Percentiles rank a stretch among this genome's conserved stretches.
Evolutionary conservation across 768 basidiomycete genomes (phyloP).

Genomic region (Auricularia sp.): DNA sequence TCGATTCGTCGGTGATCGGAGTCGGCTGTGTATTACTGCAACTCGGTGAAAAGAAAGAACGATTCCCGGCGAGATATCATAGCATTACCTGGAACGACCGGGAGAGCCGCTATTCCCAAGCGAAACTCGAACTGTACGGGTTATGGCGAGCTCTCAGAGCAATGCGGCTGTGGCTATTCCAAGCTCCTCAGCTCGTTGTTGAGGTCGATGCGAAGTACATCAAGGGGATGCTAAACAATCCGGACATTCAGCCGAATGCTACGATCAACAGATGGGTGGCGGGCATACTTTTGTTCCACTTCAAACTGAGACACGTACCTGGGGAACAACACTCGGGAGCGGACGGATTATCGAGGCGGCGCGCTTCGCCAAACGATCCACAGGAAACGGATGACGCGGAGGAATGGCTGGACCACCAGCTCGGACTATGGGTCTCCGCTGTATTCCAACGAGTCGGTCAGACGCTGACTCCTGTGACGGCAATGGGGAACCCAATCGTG

Average conservation of each 20-base stretch:
- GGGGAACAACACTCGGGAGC: constrained; percentile 13
- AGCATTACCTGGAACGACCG: constrained; percentile 28
- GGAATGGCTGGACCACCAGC: neutral
- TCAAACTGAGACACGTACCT: constrained; percentile 27
- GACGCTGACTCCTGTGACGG: neutral
- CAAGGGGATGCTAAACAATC: constrained; percentile 10
- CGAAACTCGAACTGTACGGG: constrained; percentile 21
- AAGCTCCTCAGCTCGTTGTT: neutral
- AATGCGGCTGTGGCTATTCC: constrained; percentile 2
- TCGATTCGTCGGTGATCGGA: constrained; percentile 18
- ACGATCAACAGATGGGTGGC: constrained; percentile 10
- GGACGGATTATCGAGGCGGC: constrained; percentile 16
- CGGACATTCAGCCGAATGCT: constrained; percentile 5
- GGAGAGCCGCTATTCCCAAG: constrained; percentile 14
- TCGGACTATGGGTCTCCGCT: neutral
- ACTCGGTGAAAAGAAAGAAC: constrained; percentile 9
- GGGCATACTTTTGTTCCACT: constrained; percentile 2
- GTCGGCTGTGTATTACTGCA: constrained; percentile 21
- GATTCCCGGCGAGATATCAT: constrained; percentile 25
- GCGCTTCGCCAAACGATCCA: neutral
- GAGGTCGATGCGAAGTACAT: constrained; percentile 9
- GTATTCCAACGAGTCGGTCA: neutral
- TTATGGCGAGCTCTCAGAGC: constrained; percentile 11
- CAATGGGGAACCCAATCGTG: neutral
- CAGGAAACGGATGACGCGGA: neutral